phyloP scores from a whole-genome alignment of 75 land plant species.

The Cryptomeria japonica region DNA sequence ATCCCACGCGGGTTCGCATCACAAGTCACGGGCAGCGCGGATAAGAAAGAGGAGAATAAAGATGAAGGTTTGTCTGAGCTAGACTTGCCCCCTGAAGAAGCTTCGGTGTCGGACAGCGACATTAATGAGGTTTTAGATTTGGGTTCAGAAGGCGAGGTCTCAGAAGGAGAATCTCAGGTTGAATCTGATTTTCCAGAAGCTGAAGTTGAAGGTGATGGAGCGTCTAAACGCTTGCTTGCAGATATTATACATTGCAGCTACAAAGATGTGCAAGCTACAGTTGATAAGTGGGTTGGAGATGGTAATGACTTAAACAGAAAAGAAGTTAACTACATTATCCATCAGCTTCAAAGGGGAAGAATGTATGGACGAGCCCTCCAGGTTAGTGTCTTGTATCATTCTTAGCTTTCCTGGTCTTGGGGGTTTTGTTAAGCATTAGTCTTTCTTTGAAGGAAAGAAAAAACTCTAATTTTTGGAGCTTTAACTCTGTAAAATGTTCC shows the following conservation, averaged over 20 bases:
- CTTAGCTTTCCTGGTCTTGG: neutral
- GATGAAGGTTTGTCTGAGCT: neutral
- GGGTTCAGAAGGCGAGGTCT: neutral
- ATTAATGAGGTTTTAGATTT: neutral
- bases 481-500: neutral
- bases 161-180: neutral
- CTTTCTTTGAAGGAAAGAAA: neutral
- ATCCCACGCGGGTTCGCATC: neutral
- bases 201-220: constrained; percentile 9
- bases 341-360: constrained; percentile 11
- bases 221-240: neutral
- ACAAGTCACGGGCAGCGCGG: neutral
- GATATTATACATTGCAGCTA: neutral
- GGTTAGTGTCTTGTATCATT: constrained; percentile 3
- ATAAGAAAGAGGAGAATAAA: neutral
- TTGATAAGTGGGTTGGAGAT: constrained; percentile 39
- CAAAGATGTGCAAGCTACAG: neutral
- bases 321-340: neutral
- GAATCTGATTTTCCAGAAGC: constrained; percentile 16
- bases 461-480: neutral
- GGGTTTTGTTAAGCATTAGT: neutral
- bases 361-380: constrained; percentile 28
- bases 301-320: constrained; percentile 26
- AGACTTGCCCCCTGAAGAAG: neutral
- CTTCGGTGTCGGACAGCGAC: neutral